A percentile compares a stretch with the other conserved stretches of the same genome.
Conservation (phyloP, 2,329 filamentous ascomycete species). For the Ascochyta pisi region DNA sequence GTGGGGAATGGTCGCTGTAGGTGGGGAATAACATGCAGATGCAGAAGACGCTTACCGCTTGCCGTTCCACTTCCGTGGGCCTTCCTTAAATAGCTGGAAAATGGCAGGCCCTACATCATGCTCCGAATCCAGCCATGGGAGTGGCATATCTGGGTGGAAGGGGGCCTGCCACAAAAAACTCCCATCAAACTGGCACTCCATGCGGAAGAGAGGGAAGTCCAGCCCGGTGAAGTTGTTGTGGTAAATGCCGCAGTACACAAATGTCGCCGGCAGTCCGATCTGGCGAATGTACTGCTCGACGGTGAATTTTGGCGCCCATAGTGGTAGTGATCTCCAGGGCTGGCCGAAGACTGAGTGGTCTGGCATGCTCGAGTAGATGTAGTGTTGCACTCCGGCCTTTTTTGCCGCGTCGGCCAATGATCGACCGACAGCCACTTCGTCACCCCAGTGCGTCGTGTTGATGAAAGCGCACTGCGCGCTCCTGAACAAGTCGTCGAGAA, state of each 20-base stretch:
- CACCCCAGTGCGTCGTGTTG: conserved; percentile 96
- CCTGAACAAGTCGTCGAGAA: conserved; percentile 80
- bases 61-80: conserved; percentile 81
- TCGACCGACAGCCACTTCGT: conserved; percentile 88
- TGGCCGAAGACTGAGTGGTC: conserved; percentile 84
- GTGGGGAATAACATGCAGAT: conserved; percentile 30
- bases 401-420: conserved; percentile 90
- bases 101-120: conserved; percentile 94
- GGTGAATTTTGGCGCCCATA: conserved; percentile 92
- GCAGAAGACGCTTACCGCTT: conserved; percentile 62
- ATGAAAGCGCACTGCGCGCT: conserved; percentile 92
- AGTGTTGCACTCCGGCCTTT: conserved; percentile 83
- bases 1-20: conserved; percentile 30
- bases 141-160: conserved; percentile 85
- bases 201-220: conserved; percentile 91
- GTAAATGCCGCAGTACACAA: conserved; percentile 96
- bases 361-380: conserved; percentile 96
- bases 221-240: conserved; percentile 99
- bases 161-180: conserved; percentile 93
- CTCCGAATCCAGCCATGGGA: conserved; percentile 96
- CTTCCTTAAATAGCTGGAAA: conserved; percentile 94
- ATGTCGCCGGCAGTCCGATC: conserved; percentile 83
- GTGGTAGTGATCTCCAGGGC: conserved; percentile 80
- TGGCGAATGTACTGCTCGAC: conserved; percentile 90
- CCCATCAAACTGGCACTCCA: conserved; percentile 84